A percentile compares a stretch with the other conserved stretches of the same genome.
phyloP scores from a whole-genome alignment of 495 filamentous ascomycete species.

The Glarea lozoyensis region DNA sequence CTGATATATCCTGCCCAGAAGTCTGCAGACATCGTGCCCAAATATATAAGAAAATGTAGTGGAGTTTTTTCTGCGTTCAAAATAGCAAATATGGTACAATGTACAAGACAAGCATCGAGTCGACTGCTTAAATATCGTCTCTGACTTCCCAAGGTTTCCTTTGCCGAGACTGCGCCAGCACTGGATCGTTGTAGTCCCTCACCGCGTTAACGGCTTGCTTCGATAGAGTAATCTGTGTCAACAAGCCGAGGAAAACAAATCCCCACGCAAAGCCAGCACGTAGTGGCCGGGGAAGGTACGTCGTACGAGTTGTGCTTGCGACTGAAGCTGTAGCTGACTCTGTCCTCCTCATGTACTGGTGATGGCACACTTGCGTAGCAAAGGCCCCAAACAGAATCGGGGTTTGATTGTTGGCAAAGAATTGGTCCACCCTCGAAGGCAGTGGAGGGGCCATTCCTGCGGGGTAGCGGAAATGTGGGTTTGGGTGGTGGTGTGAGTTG shows the following conservation, averaged over 20 bases:
- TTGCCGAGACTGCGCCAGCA: conserved; percentile 6
- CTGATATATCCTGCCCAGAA: conserved; percentile 84
- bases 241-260: conserved; percentile 14
- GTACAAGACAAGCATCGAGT: too few relatives aligned
- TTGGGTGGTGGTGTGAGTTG: too few relatives aligned
- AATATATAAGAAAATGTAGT: too few relatives aligned
- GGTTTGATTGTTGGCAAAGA: conserved; percentile 16
- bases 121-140: conserved; percentile 4
- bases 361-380: conserved; percentile 16
- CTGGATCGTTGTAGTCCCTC: conserved; percentile 15
- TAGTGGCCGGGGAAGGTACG: conserved; percentile 9
- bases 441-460: conserved; percentile 18
- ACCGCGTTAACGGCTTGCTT: conserved; percentile 15
- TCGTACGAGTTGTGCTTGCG: background rate
- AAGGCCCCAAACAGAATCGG: conserved; percentile 15
- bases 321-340: conserved; percentile 7
- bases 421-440: conserved; percentile 9
- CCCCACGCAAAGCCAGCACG: conserved; percentile 19
- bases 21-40: conserved; percentile 58
- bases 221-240: conserved; percentile 16
- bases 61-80: too few relatives aligned
- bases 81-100: too few relatives aligned
- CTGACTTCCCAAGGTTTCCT: conserved; percentile 10
- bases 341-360: conserved; percentile 15
- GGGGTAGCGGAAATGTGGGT: background rate